These are phyloP conservation scores for Thinopyrum elongatum DNA, from an alignment of 176 grass and related monocot genomes.

Conservation along the genomic window DNA sequence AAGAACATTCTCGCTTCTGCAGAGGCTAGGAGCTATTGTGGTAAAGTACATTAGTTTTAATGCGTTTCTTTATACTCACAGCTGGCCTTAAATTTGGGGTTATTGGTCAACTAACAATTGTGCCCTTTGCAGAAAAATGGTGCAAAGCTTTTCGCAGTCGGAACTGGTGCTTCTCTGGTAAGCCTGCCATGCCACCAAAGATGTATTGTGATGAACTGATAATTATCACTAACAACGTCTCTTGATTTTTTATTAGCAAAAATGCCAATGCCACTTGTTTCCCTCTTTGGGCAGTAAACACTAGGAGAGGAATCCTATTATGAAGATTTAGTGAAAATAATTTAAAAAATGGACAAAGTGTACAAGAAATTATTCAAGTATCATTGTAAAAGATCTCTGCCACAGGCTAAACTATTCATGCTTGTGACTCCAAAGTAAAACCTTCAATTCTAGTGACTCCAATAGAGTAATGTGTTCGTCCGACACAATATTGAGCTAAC, in stretches of 20 bases:
- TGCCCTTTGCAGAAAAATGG: slow-evolving; percentile 78
- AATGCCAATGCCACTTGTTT: background rate
- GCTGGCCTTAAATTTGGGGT: background rate
- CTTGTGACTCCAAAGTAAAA: no score
- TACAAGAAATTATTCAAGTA: background rate
- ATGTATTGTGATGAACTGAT: background rate
- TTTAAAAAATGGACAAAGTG: background rate
- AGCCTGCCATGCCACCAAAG: background rate
- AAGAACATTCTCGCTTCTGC: slow-evolving; percentile 74
- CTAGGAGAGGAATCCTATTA: background rate
- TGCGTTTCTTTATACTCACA: background rate
- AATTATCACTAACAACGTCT: background rate
- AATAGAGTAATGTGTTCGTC: background rate
- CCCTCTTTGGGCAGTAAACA: background rate
- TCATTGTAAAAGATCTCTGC: background rate
- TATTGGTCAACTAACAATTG: background rate
- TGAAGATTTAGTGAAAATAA: background rate
- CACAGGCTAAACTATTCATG: background rate
- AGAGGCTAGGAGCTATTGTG: slow-evolving; percentile 91
- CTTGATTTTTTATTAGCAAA: background rate
- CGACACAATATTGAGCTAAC: background rate
- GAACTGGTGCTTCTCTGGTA: slow-evolving; percentile 86
- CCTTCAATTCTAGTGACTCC: background rate
- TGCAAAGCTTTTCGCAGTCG: slow-evolving; percentile 72
- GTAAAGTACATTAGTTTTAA: slow-evolving; percentile 33